phyloP scores from a whole-genome alignment of 2,329 filamentous ascomycete species.

The Rutstroemia sp. region DNA sequence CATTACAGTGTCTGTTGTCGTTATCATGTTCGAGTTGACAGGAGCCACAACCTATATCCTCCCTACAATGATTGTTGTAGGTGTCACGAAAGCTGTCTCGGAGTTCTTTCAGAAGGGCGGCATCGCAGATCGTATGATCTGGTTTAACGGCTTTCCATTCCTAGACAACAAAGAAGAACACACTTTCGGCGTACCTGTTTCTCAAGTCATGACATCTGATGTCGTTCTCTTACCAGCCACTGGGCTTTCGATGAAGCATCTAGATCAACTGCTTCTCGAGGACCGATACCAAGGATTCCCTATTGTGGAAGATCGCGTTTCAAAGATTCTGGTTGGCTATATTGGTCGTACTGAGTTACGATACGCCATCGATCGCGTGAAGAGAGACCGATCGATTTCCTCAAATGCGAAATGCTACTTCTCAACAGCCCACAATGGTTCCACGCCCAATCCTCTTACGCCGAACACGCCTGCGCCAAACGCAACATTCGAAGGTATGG shows the following conservation, averaged over 20 bases:
- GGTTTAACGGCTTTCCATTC: slow-evolving; percentile 96
- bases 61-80: slow-evolving; percentile 98
- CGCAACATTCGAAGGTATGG: slow-evolving; percentile 52
- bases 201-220: slow-evolving; percentile 76
- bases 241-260: slow-evolving; percentile 66
- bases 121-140: slow-evolving; percentile 97
- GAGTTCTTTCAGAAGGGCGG: slow-evolving; percentile 92
- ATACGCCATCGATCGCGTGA: slow-evolving; percentile 79
- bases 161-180: slow-evolving; percentile 97
- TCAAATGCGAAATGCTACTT: slow-evolving; percentile 70
- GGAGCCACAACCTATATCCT: slow-evolving; percentile 96
- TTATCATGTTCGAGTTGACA: slow-evolving; percentile 99
- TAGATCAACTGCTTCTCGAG: slow-evolving; percentile 69
- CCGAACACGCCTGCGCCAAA: slow-evolving; percentile 20
- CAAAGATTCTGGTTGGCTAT: slow-evolving; percentile 76
- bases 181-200: slow-evolving; percentile 90
- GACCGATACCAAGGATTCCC: slow-evolving; percentile 91
- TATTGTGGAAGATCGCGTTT: slow-evolving; percentile 67
- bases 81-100: slow-evolving; percentile 88
- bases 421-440: slow-evolving; percentile 36
- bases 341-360: slow-evolving; percentile 87
- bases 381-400: slow-evolving; percentile 58
- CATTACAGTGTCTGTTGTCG: slow-evolving; percentile 90
- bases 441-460: slow-evolving; percentile 25
- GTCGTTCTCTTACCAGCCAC: slow-evolving; percentile 66